Evolutionary conservation across 371 early-diverging fungal species (phyloP).

Genomic region (Rhizopus delemar): DNA sequence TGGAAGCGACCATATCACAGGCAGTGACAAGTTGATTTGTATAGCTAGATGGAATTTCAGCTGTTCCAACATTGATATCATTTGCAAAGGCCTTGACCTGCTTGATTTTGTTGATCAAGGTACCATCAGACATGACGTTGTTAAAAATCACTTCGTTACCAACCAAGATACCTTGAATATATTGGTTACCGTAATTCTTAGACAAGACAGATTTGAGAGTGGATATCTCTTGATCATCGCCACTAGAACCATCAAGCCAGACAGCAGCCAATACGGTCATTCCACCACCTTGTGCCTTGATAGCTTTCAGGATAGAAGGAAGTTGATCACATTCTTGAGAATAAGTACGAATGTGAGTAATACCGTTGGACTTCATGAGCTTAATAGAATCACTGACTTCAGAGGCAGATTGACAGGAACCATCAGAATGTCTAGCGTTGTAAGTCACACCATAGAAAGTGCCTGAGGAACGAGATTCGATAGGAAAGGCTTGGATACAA

Average conservation of each 20-base stretch:
- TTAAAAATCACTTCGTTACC: slow-evolving; percentile 47
- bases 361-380: slow-evolving; percentile 36
- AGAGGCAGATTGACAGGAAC: slow-evolving; percentile 33
- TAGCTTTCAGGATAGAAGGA: slow-evolving; percentile 35
- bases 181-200: slow-evolving; percentile 11
- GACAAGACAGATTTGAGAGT: slow-evolving; percentile 22
- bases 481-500: slow-evolving; percentile 30
- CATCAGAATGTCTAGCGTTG: slow-evolving; percentile 36
- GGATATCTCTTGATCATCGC: slow-evolving; percentile 34
- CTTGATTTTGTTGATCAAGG: slow-evolving; percentile 36
- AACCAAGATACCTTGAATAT: slow-evolving; percentile 40
- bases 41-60: slow-evolving; percentile 46
- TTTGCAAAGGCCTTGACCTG: slow-evolving; percentile 43
- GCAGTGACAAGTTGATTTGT: slow-evolving; percentile 36
- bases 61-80: slow-evolving; percentile 50
- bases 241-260: slow-evolving; percentile 41
- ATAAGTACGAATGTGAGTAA: slow-evolving; percentile 45
- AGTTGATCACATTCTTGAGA: slow-evolving; percentile 50
- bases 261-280: slow-evolving; percentile 48
- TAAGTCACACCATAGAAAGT: slow-evolving; percentile 28
- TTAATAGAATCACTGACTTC: slow-evolving; percentile 27
- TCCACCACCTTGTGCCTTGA: slow-evolving; percentile 29
- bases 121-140: slow-evolving; percentile 18
- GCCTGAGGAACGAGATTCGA: slow-evolving; percentile 14
- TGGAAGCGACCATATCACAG: slow-evolving; percentile 51